phyloP scores from a whole-genome alignment of 495 filamentous ascomycete species.

The Oidiodendron maius region DNA sequence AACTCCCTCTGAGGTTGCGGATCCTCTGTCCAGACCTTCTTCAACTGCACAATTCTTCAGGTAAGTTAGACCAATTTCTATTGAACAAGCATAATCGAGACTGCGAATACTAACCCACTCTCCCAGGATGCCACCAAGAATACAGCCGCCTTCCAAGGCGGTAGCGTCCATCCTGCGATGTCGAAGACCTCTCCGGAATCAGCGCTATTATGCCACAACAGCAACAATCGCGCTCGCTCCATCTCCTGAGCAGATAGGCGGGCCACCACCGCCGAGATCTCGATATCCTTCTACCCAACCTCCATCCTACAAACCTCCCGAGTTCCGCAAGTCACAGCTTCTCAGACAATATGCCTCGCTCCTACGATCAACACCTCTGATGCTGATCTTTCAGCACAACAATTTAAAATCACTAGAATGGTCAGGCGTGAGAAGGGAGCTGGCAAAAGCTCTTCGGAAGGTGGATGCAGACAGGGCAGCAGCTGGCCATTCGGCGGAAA shows the following conservation, averaged over 20 bases:
- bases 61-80: slow-evolving; percentile 6
- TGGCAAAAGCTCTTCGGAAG: slow-evolving; percentile 59
- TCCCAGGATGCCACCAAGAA: slow-evolving; percentile 38
- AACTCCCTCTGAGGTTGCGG: neutral
- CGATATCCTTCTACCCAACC: slow-evolving; percentile 67
- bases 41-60: neutral
- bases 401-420: slow-evolving; percentile 86
- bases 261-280: slow-evolving; percentile 33
- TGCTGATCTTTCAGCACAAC: slow-evolving; percentile 95
- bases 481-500: slow-evolving; percentile 34
- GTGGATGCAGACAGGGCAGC: slow-evolving; percentile 48
- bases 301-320: slow-evolving; percentile 78
- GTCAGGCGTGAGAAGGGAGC: slow-evolving; percentile 78
- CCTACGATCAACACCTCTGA: slow-evolving; percentile 79
- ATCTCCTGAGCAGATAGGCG: slow-evolving; percentile 33
- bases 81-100: neutral
- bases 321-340: slow-evolving; percentile 90
- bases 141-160: slow-evolving; percentile 22
- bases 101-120: neutral
- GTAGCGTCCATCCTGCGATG: slow-evolving; percentile 18
- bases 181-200: slow-evolving; percentile 11
- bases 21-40: neutral
- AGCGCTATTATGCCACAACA: slow-evolving; percentile 20
- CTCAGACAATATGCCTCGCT: slow-evolving; percentile 90
- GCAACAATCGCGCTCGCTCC: slow-evolving; percentile 15